Evolutionary conservation across 768 basidiomycete species (phyloP).

Genomic region (Xerocomellus intermedius): DNA sequence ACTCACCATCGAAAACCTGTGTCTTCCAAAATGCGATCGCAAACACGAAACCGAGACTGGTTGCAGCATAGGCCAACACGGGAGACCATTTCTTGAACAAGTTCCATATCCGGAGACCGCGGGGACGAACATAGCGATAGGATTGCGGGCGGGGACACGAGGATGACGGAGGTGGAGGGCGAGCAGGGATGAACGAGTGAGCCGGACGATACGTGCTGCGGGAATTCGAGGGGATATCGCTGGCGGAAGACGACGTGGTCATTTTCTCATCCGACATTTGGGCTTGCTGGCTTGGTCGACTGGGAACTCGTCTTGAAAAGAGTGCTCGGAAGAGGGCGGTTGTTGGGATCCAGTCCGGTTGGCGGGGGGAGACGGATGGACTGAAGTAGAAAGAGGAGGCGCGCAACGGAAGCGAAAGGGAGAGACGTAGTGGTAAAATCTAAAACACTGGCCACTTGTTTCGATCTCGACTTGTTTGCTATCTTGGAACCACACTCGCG

Average conservation of each 20-base stretch:
- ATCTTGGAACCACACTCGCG: constrained; percentile 14
- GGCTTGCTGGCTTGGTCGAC: neutral
- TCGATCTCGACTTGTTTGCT: constrained; percentile 8
- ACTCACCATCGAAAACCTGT: constrained; percentile 79
- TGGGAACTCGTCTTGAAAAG: no score
- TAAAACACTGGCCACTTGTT: neutral
- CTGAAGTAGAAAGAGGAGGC: neutral
- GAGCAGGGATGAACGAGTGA: constrained; percentile 24
- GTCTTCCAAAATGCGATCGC: constrained; percentile 83
- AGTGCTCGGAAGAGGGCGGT: neutral
- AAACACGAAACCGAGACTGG: constrained; percentile 72
- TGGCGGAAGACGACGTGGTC: neutral
- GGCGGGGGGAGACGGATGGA: neutral
- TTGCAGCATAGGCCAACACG: constrained; percentile 71
- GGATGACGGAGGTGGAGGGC: constrained; percentile 10
- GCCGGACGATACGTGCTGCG: constrained; percentile 16
- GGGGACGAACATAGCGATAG: constrained; percentile 42
- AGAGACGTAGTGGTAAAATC: neutral
- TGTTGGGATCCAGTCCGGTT: constrained; percentile 12
- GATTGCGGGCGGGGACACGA: constrained; percentile 21
- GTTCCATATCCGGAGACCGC: constrained; percentile 52
- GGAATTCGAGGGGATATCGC: constrained; percentile 22
- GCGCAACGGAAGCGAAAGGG: neutral
- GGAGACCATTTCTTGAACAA: constrained; percentile 76
- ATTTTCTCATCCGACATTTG: constrained; percentile 28